Conservation (phyloP, 1,284 basidiomycete genomes). For the Ceratobasidium papillatum region DNA sequence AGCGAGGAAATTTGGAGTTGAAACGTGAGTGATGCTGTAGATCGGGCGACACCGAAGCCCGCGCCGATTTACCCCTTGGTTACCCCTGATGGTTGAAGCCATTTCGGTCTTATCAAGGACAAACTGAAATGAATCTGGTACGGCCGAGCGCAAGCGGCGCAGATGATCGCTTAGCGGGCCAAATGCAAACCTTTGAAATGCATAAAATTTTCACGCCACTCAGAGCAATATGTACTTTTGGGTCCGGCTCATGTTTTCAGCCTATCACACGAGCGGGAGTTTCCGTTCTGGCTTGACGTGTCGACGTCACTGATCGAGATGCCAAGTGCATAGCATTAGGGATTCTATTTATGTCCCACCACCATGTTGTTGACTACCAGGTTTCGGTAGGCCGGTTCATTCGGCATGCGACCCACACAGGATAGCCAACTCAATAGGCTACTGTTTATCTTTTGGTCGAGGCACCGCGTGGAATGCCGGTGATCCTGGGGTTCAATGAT, state of each 20-base stretch:
- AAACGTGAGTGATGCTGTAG: neutral
- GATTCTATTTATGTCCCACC: neutral
- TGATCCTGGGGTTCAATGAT: neutral
- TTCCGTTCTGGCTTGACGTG: neutral
- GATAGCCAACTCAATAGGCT: neutral
- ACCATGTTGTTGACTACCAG: neutral
- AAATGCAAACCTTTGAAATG: neutral
- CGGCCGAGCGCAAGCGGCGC: neutral
- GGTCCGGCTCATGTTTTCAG: neutral
- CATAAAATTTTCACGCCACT: neutral
- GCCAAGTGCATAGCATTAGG: neutral
- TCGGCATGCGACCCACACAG: neutral
- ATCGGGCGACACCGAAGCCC: neutral
- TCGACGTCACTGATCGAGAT: neutral
- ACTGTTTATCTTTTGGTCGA: neutral
- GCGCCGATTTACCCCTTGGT: neutral
- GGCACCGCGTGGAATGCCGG: neutral
- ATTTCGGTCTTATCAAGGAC: neutral
- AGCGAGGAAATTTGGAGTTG: neutral
- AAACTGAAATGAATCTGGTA: neutral
- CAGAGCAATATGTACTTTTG: neutral
- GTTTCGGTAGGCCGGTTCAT: conserved; percentile 6
- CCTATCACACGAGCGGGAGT: neutral
- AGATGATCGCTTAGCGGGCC: neutral
- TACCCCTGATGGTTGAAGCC: neutral